Base-by-base conservation (phyloP, 2,329 filamentous ascomycete species). In the Ophiocordyceps camponoti-rufipedis region DNA sequence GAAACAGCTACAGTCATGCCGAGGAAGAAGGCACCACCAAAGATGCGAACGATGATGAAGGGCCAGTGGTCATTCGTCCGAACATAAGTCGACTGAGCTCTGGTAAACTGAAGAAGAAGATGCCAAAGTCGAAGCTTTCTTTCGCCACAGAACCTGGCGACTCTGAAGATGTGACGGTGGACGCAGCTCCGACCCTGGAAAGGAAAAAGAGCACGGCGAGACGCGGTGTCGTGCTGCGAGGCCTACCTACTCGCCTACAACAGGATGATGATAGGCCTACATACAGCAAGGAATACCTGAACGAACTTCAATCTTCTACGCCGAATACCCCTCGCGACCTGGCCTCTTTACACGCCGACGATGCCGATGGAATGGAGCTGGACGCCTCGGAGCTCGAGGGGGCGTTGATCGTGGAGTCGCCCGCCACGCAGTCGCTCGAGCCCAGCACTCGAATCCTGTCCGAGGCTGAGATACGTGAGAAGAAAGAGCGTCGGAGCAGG, bases 231-330 rank as follows among this genome's bases (percentile, higher is more conserved):
- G 59, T 66, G 0, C 61, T 70, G 1, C 67, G 55, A 62, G 54
- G 64, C 49, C 60, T 85, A 0, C 76, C 76, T 0, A 59, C 76
- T 46, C 69, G 77, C 8, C 69, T 74, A 1, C 12, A 46, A 40
- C 40, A 78, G 13, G 64, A 62, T 13, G 77, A 82, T 14, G 80
- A 80, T 44, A 70, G 82, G 35, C 87, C 86, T 0, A 82, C 68
- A 48, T 96, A 98, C 59, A 93, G 75, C 65, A 84, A 83, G 55
- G 85, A 93, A 53, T 85, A 89, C 52, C 70, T 98, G 18, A 79
- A 84, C 32, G 85, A 94, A 58, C 70, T 98, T 13, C 85, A 86
- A 50, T 82, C 79, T 48, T 87, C 85, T 12, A 95, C 88, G 0
- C 87, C 86, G 0, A 85, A 80, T 23, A 88, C 84, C 0, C 88